Percentiles rank a stretch among this genome's conserved stretches.
phyloP scores from a whole-genome alignment of 352 stramenopile genomes.

The Pythium apleroticum region DNA sequence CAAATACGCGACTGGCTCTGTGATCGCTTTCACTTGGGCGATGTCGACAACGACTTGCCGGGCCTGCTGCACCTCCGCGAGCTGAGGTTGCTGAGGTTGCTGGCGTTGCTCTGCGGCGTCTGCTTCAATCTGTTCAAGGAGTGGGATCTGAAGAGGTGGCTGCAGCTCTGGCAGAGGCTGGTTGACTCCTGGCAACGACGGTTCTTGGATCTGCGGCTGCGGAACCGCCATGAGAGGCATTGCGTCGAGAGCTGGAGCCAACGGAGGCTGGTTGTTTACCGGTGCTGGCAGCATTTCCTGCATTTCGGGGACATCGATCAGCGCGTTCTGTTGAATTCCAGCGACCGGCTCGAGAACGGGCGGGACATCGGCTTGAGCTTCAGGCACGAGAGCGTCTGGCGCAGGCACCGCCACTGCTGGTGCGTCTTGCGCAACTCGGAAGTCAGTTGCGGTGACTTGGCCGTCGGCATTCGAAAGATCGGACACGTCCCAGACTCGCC shows the following conservation, averaged over 20 bases:
- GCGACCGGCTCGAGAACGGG: not conserved
- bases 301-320: not conserved
- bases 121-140: not conserved
- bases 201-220: not conserved
- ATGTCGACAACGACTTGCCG: constrained; percentile 20
- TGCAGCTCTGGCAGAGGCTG: not conserved
- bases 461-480: constrained; percentile 24
- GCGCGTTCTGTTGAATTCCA: not conserved
- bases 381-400: not conserved
- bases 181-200: not conserved
- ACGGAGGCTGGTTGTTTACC: not conserved
- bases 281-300: not conserved
- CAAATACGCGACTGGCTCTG: constrained; percentile 40
- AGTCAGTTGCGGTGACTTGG: constrained; percentile 16
- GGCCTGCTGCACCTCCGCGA: constrained; percentile 20
- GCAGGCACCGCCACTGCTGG: not conserved
- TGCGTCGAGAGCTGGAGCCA: not conserved
- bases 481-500: constrained; percentile 78
- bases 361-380: not conserved
- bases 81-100: constrained; percentile 27
- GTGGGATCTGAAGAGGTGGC: not conserved
- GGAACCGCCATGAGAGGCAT: not conserved
- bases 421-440: constrained; percentile 19
- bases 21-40: constrained; percentile 20
- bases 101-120: constrained; percentile 7